Conservation (phyloP, 148 eudicot species). For the Agrostemma githago region DNA sequence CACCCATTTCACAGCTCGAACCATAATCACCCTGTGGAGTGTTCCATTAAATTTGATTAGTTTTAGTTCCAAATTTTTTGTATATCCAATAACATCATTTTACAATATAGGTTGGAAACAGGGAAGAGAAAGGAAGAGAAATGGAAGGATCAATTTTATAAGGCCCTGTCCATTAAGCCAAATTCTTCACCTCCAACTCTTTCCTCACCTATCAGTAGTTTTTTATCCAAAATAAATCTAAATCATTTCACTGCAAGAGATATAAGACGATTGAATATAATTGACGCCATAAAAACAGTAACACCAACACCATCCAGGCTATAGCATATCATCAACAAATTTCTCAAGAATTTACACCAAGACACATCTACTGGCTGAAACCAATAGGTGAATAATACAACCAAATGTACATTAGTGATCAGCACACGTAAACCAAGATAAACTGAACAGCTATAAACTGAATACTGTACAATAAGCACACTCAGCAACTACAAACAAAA, state of each 20-base stretch:
- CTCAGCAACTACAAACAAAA: neutral
- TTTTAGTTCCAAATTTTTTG: neutral
- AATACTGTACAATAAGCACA: neutral
- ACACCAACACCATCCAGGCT: neutral
- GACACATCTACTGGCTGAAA: neutral
- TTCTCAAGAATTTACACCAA: neutral
- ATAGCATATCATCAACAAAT: neutral
- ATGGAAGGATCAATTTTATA: neutral
- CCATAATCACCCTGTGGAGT: constrained; percentile 79
- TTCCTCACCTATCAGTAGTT: too few species aligned
- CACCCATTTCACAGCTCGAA: constrained; percentile 95
- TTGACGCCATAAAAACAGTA: too few species aligned
- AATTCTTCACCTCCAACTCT: too few species aligned
- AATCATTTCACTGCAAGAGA: too few species aligned
- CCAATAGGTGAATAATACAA: neutral
- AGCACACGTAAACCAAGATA: neutral
- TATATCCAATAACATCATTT: neutral
- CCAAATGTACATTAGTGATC: neutral
- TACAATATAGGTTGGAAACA: neutral
- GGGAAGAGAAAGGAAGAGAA: neutral
- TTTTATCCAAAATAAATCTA: too few species aligned
- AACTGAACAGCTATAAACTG: neutral
- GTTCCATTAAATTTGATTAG: neutral
- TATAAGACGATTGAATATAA: too few species aligned
- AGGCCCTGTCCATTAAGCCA: too few species aligned